phyloP scores from a whole-genome alignment of 78 protist species.

The Dictyostelium brefeldianum region DNA sequence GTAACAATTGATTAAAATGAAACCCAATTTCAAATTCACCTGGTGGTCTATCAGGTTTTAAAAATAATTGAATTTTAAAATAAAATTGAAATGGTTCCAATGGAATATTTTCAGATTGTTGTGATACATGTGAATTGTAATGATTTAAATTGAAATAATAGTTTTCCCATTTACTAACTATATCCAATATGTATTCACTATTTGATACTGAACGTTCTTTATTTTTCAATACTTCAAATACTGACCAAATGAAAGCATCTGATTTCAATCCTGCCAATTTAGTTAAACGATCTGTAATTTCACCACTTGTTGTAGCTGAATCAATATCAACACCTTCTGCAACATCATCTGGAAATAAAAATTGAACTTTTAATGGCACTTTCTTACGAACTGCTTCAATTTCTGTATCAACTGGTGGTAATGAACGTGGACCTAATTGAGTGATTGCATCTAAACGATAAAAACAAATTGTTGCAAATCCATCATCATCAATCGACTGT shows the following conservation, averaged over 20 bases:
- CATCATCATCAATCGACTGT: conserved; percentile 35
- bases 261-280: conserved; percentile 41
- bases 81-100: conserved; percentile 62
- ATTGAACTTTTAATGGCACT: conserved; percentile 9
- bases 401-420: conserved; percentile 45
- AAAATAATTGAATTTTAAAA: conserved; percentile 57
- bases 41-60: conserved; percentile 37
- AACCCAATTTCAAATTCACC: conserved; percentile 24
- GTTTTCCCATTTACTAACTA: conserved; percentile 66
- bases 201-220: conserved; percentile 41
- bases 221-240: conserved; percentile 53
- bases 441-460: conserved; percentile 21
- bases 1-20: conserved; percentile 32
- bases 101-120: conserved; percentile 33
- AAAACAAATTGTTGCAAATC: conserved; percentile 12
- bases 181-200: conserved; percentile 45
- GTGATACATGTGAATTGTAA: conserved; percentile 19
- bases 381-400: conserved; percentile 45
- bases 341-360: conserved; percentile 69
- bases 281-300: conserved; percentile 26
- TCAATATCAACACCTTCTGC: conserved; percentile 63
- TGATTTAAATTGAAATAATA: conserved; percentile 46
- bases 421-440: conserved; percentile 28
- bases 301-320: conserved; percentile 49
- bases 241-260: conserved; percentile 32